Conservation (phyloP, 176 grass and related monocot genomes). For the Tuctoria greenei region DNA sequence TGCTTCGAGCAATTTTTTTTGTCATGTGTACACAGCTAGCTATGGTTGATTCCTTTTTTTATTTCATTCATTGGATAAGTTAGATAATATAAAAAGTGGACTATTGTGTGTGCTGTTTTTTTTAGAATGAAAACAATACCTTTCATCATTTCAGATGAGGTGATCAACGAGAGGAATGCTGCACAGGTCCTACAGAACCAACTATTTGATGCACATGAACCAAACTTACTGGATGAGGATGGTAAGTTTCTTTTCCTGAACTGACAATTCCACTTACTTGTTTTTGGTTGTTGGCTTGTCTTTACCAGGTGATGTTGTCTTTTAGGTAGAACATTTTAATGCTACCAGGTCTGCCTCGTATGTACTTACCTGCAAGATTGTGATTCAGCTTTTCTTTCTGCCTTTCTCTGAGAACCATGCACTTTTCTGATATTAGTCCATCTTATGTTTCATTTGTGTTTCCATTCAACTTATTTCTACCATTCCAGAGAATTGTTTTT, state of each 20-base stretch:
- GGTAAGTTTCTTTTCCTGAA: conserved; percentile 44
- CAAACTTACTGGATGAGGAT: conserved; percentile 85
- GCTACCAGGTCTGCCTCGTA: neutral
- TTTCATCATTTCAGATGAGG: conserved; percentile 48
- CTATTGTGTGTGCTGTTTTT: conserved; percentile 12
- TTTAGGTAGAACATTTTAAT: conserved; percentile 11
- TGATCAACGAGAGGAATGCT: conserved; percentile 45
- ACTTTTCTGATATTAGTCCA: neutral
- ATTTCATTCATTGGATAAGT: conserved; percentile 9
- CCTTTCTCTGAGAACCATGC: neutral
- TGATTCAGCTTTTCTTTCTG: neutral
- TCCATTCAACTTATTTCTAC: neutral
- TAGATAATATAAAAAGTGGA: too few relatives aligned
- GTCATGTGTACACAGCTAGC: neutral
- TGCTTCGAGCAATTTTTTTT: conserved; percentile 1
- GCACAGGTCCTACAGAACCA: conserved; percentile 56
- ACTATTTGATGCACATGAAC: conserved; percentile 69
- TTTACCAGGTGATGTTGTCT: neutral
- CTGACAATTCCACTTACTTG: conserved; percentile 25
- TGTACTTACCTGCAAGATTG: conserved; percentile 23
- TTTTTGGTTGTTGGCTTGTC: neutral
- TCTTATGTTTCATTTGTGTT: neutral
- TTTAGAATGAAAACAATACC: neutral
- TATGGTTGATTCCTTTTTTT: neutral
- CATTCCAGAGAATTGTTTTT: neutral